Evolutionary conservation across 129 eudicot species (phyloP).

Genomic region (Pulicaria dysenterica): DNA sequence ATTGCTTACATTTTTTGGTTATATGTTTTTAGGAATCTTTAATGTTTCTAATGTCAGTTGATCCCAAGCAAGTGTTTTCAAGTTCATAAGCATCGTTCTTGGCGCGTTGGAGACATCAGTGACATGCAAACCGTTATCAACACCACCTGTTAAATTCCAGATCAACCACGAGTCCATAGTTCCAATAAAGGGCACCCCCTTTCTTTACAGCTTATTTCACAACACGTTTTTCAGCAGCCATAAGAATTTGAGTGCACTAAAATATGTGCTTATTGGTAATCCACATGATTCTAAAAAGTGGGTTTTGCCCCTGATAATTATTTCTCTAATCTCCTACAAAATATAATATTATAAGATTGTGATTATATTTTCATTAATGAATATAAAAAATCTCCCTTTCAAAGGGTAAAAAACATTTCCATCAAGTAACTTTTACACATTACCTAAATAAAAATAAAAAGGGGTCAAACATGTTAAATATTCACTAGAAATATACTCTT

Average conservation of each 20-base stretch:
- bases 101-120: conserved; percentile 95
- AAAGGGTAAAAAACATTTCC: neutral
- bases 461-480: no score
- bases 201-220: conserved; percentile 67
- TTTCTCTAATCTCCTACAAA: conserved; percentile 71
- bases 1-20: conserved; percentile 85
- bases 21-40: conserved; percentile 52
- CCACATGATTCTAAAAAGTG: no score
- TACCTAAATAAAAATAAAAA: no score
- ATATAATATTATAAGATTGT: neutral
- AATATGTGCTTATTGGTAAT: conserved; percentile 89
- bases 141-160: conserved; percentile 98
- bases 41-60: no score
- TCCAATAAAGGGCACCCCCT: conserved; percentile 91
- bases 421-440: neutral
- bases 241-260: conserved; percentile 84
- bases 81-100: conserved; percentile 92
- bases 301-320: conserved; percentile 91
- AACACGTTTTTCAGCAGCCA: conserved; percentile 82
- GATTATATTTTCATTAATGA: neutral
- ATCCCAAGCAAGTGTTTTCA: conserved; percentile 70
- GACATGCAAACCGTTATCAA: conserved; percentile 66
- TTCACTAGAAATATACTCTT: no score
- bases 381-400: neutral
- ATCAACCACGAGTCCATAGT: conserved; percentile 93